phyloP scores from a whole-genome alignment of 352 stramenopile genomes.

The Thalassiosira gravida region DNA sequence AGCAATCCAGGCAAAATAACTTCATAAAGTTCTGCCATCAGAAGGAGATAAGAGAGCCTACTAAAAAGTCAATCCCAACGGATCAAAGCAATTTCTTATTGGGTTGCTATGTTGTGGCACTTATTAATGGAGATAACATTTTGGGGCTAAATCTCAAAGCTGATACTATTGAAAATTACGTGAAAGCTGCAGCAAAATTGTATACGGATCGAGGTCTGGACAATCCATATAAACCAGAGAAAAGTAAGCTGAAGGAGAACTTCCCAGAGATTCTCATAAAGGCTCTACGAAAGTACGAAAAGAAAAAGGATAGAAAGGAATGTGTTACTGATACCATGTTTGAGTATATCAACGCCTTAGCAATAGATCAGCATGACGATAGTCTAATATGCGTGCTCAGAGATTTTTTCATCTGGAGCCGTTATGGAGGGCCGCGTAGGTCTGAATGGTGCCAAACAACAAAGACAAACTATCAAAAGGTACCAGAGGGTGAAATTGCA shows the following conservation, averaged over 20 bases:
- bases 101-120: conserved; percentile 25
- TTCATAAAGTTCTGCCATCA: conserved; percentile 27
- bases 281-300: conserved; percentile 19
- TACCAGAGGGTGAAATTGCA: too few relatives aligned
- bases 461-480: conserved; percentile 21
- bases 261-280: not conserved
- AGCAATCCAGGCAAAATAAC: conserved; percentile 26
- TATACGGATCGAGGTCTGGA: not conserved
- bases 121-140: conserved; percentile 35
- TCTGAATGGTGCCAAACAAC: conserved; percentile 37
- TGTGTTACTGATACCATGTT: conserved; percentile 28
- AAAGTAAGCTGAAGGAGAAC: not conserved
- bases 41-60: not conserved
- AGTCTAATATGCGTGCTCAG: not conserved
- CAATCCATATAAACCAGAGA: not conserved
- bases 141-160: not conserved
- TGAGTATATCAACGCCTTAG: conserved; percentile 9
- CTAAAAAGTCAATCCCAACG: not conserved
- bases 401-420: conserved; percentile 10
- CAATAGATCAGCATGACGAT: not conserved
- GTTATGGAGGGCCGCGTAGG: conserved; percentile 8
- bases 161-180: conserved; percentile 18
- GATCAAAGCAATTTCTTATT: conserved; percentile 41
- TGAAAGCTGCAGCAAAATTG: not conserved
- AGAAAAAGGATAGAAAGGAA: conserved; percentile 1